Evolutionary conservation across 176 grass and related monocot genomes (phyloP), one percentile per base, ranked within the genome.

Genomic region (barley (Hordeum vulgare)): DNA sequence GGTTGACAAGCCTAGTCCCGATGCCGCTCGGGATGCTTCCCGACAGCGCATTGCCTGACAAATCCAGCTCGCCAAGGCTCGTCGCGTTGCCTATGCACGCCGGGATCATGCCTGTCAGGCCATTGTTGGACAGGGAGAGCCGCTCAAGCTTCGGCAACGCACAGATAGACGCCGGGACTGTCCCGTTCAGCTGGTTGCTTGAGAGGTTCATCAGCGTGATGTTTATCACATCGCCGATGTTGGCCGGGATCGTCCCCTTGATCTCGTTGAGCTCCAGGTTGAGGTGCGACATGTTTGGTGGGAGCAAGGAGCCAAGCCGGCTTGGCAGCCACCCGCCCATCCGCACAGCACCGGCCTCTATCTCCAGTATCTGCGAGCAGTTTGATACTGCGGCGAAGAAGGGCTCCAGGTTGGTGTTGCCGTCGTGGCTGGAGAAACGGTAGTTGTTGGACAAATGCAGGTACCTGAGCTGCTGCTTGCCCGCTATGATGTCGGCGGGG

Each of bases 161-260:
- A 66, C 89, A 88, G 39, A 98, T 83, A 35, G 86, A 92, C 13
- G 11, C 21, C 18, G 96, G 96, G 25, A 98, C 86, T 3, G 89
- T 60, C 61, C 90, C 93, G 37, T 86, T 86, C 0, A 98, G 73
- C 75, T 41, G 34, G 74, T 98, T 98, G 89, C 87, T 87, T 1
- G 93, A 95, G 75, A 98, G 80, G 75, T 95, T 95, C 82, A 98
- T 74, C 63, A 91, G 87, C 17, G 80, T 85, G 58, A 98, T 80
- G 72, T 88, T 98, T 37, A 81, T 86, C 7, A 93, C 20, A 18
- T 90, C 85, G 31, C 89, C 89, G 0, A 98, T 88, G 78, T 78
- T 68, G 3, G 51, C 61, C 1, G 96, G 96, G 71, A 98, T 91
- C 1, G 80, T 79, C n/a, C 96, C 96, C 42, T 54, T 11, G 78